A percentile compares a stretch with the other conserved stretches of the same genome.
phyloP scores from a whole-genome alignment of 208 protist species.

The Endotrypanum monterogeii region DNA sequence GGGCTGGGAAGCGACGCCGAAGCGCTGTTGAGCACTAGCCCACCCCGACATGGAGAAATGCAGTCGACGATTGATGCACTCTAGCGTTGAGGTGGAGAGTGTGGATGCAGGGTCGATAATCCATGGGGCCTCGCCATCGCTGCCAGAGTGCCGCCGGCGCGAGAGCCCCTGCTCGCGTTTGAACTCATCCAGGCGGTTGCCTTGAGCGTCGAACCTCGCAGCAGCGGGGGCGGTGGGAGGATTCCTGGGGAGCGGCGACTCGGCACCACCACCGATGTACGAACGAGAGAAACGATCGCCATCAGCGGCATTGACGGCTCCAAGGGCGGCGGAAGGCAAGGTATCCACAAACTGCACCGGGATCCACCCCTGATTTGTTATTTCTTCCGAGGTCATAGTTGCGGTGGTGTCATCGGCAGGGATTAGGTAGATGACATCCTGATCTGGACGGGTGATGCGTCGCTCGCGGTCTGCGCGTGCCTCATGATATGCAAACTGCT shows the following conservation, averaged over 20 bases:
- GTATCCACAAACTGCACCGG: conserved; percentile 36
- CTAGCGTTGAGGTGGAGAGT: conserved; percentile 37
- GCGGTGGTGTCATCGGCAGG: conserved; percentile 17
- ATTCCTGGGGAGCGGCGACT: conserved; percentile 11
- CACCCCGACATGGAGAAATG: conserved; percentile 30
- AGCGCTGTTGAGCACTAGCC: conserved; percentile 14
- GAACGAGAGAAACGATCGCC: not conserved
- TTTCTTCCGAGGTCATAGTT: conserved; percentile 35
- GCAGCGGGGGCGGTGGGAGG: conserved; percentile 1
- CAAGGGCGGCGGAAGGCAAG: not conserved
- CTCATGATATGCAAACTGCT: conserved; percentile 26
- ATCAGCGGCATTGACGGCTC: not conserved
- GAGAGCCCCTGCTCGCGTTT: conserved; percentile 14
- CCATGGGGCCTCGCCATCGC: not conserved
- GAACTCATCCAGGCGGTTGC: not conserved
- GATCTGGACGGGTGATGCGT: conserved; percentile 12
- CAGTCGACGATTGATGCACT: conserved; percentile 40
- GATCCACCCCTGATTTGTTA: conserved; percentile 41
- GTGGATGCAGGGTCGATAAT: conserved; percentile 19
- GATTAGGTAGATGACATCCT: conserved; percentile 33
- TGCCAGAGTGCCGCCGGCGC: not conserved
- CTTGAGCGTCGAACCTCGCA: not conserved
- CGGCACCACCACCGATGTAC: conserved; percentile 11
- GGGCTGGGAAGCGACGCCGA: conserved; percentile 13
- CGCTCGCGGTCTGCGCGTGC: conserved; percentile 24